Conservation (phyloP, 805 yeast species). For the Tetrapisispora pingtungensis region DNA sequence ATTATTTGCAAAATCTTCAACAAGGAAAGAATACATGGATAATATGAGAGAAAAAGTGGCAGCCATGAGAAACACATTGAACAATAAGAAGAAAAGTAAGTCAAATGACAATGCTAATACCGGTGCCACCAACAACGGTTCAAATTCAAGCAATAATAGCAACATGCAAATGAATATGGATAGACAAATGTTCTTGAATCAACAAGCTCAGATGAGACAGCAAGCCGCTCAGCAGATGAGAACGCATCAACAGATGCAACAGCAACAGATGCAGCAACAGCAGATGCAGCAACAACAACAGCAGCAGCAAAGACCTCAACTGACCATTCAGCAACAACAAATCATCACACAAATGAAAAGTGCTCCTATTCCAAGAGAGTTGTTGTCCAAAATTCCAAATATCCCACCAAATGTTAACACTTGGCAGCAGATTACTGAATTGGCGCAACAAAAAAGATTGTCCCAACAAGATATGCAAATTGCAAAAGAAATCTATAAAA, state of each 20-base stretch:
- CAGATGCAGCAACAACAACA: conserved; percentile 17
- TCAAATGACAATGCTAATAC: conserved; percentile 4
- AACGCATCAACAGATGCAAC: conserved; percentile 19
- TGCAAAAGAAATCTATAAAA: conserved; percentile 39
- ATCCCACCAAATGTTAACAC: conserved; percentile 65
- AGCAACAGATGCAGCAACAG: conserved; percentile 14
- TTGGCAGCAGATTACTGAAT: conserved; percentile 43
- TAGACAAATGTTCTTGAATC: conserved; percentile 34
- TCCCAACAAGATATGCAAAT: conserved; percentile 26
- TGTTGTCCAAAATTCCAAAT: conserved; percentile 20
- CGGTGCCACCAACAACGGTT: no score
- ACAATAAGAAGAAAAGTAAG: conserved; percentile 15
- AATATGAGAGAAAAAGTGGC: conserved; percentile 37
- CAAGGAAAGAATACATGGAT: conserved; percentile 45
- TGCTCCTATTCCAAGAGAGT: conserved; percentile 41
- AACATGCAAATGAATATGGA: conserved; percentile 23
- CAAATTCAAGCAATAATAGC: neutral
- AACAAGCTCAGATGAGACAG: conserved; percentile 44
- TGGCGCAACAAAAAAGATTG: conserved; percentile 28
- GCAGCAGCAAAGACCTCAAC: conserved; percentile 18
- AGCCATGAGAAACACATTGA: conserved; percentile 31
- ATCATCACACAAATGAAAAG: conserved; percentile 43
- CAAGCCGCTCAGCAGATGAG: conserved; percentile 40
- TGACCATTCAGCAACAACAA: conserved; percentile 18
- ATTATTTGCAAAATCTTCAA: conserved; percentile 47